phyloP scores from a whole-genome alignment of 345 rosid genomes.

The Psidium guajava region DNA sequence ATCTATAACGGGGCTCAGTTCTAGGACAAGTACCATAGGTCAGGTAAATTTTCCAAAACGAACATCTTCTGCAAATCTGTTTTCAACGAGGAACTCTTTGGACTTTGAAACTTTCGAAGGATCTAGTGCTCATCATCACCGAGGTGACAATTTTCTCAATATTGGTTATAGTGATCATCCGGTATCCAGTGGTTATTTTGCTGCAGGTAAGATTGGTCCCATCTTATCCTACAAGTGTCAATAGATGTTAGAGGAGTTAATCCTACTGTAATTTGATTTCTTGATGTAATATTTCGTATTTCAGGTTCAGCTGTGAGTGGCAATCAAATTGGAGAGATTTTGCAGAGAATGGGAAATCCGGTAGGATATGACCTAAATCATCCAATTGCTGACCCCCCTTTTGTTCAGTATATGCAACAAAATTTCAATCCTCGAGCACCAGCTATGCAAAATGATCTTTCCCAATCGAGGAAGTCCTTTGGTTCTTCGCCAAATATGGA shows the following conservation, averaged over 20 bases:
- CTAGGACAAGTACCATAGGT: slow-evolving; percentile 27
- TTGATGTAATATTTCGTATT: background rate
- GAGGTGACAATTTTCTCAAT: slow-evolving; percentile 27
- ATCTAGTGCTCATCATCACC: slow-evolving; percentile 23
- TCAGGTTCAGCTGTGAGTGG: slow-evolving; percentile 37
- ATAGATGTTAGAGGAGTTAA: background rate
- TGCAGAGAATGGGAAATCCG: slow-evolving; percentile 34
- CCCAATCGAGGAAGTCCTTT: slow-evolving; percentile 27
- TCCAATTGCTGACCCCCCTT: slow-evolving; percentile 38
- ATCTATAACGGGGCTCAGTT: slow-evolving; percentile 20
- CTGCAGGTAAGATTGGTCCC: slow-evolving; percentile 32
- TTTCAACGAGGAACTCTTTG: slow-evolving; percentile 32
- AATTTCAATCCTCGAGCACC: slow-evolving; percentile 23
- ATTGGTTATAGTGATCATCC: slow-evolving; percentile 21
- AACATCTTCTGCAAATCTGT: slow-evolving; percentile 55
- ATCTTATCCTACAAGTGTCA: background rate
- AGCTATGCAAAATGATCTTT: slow-evolving; percentile 27
- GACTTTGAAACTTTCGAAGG: slow-evolving; percentile 40
- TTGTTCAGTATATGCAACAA: slow-evolving; percentile 38
- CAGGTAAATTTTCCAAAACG: slow-evolving; percentile 47
- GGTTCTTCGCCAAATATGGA: slow-evolving; percentile 31
- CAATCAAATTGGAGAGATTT: slow-evolving; percentile 24
- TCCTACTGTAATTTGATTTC: background rate
- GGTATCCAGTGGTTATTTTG: slow-evolving; percentile 28
- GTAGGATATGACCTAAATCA: slow-evolving; percentile 33